Evolutionary conservation across 331 rosid genomes (phyloP), one percentile per base, ranked within the genome.

Genomic region (Quercus phellos): DNA sequence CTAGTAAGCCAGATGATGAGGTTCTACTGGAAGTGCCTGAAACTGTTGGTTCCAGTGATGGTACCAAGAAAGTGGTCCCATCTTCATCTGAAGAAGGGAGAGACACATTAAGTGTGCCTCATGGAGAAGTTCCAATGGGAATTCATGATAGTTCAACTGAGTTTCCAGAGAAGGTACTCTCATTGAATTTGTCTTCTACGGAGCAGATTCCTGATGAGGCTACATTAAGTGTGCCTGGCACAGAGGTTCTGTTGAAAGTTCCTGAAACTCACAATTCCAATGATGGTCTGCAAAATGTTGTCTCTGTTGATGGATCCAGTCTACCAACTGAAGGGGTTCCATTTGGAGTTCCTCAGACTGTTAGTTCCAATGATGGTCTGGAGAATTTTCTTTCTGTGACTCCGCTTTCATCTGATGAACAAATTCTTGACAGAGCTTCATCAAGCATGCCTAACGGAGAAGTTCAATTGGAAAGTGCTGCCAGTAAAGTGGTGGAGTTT

Each of bases 401-500:
- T 76, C 55, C 60, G 55, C 84, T 77, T 46, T 63, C 74, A 51
- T 68, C 75, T 19, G 79, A 70, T 24, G 80, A 76, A 78, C 77
- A 72, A 75, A 79, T 55, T 46, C 78, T 78, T 32, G 66, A 64
- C 58, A 35, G 34, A 74, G 60, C 55, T 51, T 22, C 59, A 19
- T 69, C 24, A 75, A 77, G 56, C 76, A 81, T 84, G 53, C 76
- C 84, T 42, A 77, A 80, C 71, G 43, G 72, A 75, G 87, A 81
- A 38, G 73, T 55, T 22, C 60, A 21, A 72, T 76, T 4, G 16
- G 80, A 77, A 75, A 74, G 64, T 78, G 82, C 76, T 78, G 71
- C 76, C 55, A 55, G 77, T 70, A 76, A 84, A 71, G 84, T 72
- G 68, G 75, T 68, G 29, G 84, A 63, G 73, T 74, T 55, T 76